A percentile compares a stretch with the other conserved stretches of the same genome.
phyloP scores from a whole-genome alignment of 768 basidiomycete species.

The Nevesoporus exiguus region DNA sequence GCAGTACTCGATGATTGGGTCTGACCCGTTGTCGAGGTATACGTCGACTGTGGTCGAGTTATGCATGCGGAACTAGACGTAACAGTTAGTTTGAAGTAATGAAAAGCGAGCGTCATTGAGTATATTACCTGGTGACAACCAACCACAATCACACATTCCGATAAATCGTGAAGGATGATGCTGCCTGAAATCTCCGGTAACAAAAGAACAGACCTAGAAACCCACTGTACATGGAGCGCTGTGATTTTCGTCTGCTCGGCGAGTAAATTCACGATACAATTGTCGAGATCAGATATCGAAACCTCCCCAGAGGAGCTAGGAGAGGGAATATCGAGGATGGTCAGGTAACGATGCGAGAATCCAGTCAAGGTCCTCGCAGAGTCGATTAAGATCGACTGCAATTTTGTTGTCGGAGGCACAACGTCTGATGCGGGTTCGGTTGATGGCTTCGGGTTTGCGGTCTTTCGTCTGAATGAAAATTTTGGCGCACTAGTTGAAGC shows the following conservation, averaged over 20 bases:
- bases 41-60: conserved; percentile 60
- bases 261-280: conserved; percentile 70
- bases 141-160: conserved; percentile 59
- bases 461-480: conserved; percentile 64
- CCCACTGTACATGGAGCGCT: conserved; percentile 41
- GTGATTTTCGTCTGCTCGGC: conserved; percentile 18
- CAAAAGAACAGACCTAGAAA: conserved; percentile 61
- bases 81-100: background rate
- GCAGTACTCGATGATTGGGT: conserved; percentile 81
- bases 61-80: conserved; percentile 81
- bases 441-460: conserved; percentile 19
- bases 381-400: conserved; percentile 14
- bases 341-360: conserved; percentile 46
- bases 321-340: conserved; percentile 31
- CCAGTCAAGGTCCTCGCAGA: conserved; percentile 41
- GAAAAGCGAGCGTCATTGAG: background rate
- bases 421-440: conserved; percentile 2
- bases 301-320: conserved; percentile 44
- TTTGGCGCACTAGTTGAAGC: conserved; percentile 49
- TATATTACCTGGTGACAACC: conserved; percentile 74
- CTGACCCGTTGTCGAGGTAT: conserved; percentile 62
- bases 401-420: background rate
- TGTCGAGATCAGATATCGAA: conserved; percentile 60
- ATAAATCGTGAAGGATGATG: conserved; percentile 63
- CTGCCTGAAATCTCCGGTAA: conserved; percentile 68